phyloP scores from a whole-genome alignment of 208 protist genomes.

The Balamuthia mandrillaris region DNA sequence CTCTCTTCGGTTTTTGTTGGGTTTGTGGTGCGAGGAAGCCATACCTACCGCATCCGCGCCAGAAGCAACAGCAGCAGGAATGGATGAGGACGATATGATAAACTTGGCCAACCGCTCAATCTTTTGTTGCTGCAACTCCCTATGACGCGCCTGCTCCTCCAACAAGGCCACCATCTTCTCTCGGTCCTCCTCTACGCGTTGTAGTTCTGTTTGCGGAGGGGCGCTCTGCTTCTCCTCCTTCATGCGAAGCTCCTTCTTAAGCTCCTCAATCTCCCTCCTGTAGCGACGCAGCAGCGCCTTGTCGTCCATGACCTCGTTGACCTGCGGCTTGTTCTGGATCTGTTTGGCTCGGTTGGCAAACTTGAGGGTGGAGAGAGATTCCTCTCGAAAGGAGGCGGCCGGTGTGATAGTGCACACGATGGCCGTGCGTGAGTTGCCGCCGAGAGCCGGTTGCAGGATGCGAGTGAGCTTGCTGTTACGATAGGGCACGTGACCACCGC shows the following conservation, averaged over 20 bases:
- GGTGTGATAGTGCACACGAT: constrained; percentile 75
- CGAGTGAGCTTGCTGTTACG: constrained; percentile 78
- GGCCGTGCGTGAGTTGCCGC: constrained; percentile 70
- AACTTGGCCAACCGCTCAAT: constrained; percentile 13
- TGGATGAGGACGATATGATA: not conserved
- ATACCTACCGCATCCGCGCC: too few relatives aligned
- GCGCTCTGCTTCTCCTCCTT: constrained; percentile 15
- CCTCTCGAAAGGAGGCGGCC: not conserved
- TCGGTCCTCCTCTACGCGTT: constrained; percentile 21
- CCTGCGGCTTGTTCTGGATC: constrained; percentile 70
- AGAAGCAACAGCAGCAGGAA: too few relatives aligned
- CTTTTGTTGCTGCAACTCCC: constrained; percentile 36
- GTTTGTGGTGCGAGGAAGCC: too few relatives aligned
- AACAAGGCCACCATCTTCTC: constrained; percentile 30
- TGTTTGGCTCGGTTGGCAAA: constrained; percentile 73
- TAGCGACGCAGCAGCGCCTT: constrained; percentile 42
- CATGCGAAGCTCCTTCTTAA: constrained; percentile 33
- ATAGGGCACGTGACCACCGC: constrained; percentile 72
- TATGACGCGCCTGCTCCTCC: not conserved
- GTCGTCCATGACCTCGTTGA: constrained; percentile 70
- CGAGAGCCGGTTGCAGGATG: constrained; percentile 72
- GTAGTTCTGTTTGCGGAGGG: not conserved
- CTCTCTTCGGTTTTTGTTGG: too few relatives aligned
- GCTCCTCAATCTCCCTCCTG: constrained; percentile 34
- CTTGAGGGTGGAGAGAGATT: constrained; percentile 66